Evolutionary conservation across 768 basidiomycete genomes (phyloP).

Genomic region (Suillus variegatus): DNA sequence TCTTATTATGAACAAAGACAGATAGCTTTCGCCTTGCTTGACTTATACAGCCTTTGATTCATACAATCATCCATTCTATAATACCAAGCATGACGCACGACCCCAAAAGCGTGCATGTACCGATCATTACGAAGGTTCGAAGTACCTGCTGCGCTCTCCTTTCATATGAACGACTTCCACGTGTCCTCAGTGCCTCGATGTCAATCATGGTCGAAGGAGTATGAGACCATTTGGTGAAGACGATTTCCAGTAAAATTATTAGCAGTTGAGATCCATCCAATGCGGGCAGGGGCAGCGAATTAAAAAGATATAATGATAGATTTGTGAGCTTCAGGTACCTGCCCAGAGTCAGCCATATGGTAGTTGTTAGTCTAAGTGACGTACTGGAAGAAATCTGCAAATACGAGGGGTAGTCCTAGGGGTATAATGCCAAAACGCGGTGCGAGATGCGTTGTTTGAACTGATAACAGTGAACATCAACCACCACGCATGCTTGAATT

Average conservation of each 20-base stretch:
- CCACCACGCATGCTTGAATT: not conserved
- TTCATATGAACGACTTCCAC: conserved; percentile 7
- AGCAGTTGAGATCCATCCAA: conserved; percentile 75
- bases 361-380: conserved; percentile 24
- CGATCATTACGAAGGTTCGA: conserved; percentile 17
- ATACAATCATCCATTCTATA: conserved; percentile 21
- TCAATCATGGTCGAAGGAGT: conserved; percentile 16
- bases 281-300: conserved; percentile 70
- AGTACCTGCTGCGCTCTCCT: conserved; percentile 18
- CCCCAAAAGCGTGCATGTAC: conserved; percentile 23
- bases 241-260: conserved; percentile 29
- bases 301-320: conserved; percentile 82
- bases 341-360: not conserved
- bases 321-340: conserved; percentile 68
- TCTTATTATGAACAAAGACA: conserved; percentile 6
- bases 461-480: not conserved
- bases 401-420: conserved; percentile 38
- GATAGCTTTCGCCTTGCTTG: conserved; percentile 4
- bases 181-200: conserved; percentile 19
- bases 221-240: conserved; percentile 4
- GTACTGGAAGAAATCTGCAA: conserved; percentile 54
- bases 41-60: conserved; percentile 10
- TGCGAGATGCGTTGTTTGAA: conserved; percentile 1
- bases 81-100: conserved; percentile 23
- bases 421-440: conserved; percentile 29